These are phyloP conservation scores for Themeda triandra DNA, from an alignment of 176 grass and related monocot species.

Conservation along the genomic window DNA sequence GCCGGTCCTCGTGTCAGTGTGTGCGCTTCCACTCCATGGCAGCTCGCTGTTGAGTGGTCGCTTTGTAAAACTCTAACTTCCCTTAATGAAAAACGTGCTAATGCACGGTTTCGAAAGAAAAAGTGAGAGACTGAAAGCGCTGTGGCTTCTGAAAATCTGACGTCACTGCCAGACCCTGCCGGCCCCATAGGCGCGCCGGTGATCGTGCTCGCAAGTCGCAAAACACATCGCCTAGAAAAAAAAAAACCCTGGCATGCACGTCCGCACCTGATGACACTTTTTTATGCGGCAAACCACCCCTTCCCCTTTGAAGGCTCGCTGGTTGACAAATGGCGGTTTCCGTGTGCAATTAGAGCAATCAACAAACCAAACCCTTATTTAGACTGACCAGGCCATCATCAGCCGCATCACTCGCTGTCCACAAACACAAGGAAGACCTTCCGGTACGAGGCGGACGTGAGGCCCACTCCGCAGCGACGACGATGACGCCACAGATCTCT, in stretches of 20 bases:
- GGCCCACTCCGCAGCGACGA: conserved; percentile 8
- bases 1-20: no score
- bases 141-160: neutral
- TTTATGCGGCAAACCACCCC: no score
- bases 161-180: neutral
- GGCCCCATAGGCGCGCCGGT: neutral
- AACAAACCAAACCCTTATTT: no score
- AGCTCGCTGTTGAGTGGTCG: no score
- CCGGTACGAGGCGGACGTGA: neutral
- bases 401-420: neutral
- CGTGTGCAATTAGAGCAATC: neutral
- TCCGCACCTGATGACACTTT: neutral
- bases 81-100: no score
- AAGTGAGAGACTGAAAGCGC: no score
- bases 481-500: neutral
- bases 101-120: no score
- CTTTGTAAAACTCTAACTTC: no score
- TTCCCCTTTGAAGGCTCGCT: neutral
- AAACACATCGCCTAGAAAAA: neutral
- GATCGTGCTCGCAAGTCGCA: conserved; percentile 35
- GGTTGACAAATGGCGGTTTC: conserved; percentile 25
- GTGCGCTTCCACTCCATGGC: no score
- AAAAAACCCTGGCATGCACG: neutral
- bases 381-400: neutral
- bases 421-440: neutral